A percentile compares a stretch with the other conserved stretches of the same genome.
phyloP scores from a whole-genome alignment of 345 rosid genomes.

The Eutrema yunnanense region DNA sequence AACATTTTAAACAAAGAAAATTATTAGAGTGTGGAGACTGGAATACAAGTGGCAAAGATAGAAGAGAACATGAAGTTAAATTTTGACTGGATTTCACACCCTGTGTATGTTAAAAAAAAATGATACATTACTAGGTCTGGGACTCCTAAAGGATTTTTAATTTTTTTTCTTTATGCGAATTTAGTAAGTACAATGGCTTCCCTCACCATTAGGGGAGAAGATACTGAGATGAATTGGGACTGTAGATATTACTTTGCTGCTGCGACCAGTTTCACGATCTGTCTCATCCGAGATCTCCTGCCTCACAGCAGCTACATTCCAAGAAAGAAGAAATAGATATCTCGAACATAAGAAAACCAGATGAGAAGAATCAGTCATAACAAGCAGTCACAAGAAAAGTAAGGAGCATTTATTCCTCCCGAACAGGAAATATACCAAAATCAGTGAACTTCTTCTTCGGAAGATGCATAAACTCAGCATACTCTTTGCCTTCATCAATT shows the following conservation, averaged over 20 bases:
- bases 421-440: constrained; percentile 50
- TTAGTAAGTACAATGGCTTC: not conserved
- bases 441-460: constrained; percentile 80
- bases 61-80: not conserved
- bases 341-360: constrained; percentile 2
- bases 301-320: constrained; percentile 73
- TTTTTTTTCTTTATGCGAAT: not conserved
- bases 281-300: constrained; percentile 91
- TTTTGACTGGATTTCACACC: not conserved
- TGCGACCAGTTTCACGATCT: constrained; percentile 88
- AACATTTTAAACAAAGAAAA: not conserved
- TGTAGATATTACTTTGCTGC: constrained; percentile 68
- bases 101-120: not conserved
- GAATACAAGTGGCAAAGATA: not conserved
- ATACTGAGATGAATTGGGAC: constrained; percentile 97
- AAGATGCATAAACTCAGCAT: constrained; percentile 96
- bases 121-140: not conserved
- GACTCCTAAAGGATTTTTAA: not conserved
- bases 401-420: not conserved
- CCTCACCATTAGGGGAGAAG: constrained; percentile 87
- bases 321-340: constrained; percentile 4
- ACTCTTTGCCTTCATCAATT: constrained; percentile 86
- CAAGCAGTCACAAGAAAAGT: not conserved
- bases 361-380: not conserved
- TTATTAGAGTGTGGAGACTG: not conserved